These are phyloP conservation scores for Russula sp. DNA, from an alignment of 768 basidiomycete genomes.

Conservation along the genomic window DNA sequence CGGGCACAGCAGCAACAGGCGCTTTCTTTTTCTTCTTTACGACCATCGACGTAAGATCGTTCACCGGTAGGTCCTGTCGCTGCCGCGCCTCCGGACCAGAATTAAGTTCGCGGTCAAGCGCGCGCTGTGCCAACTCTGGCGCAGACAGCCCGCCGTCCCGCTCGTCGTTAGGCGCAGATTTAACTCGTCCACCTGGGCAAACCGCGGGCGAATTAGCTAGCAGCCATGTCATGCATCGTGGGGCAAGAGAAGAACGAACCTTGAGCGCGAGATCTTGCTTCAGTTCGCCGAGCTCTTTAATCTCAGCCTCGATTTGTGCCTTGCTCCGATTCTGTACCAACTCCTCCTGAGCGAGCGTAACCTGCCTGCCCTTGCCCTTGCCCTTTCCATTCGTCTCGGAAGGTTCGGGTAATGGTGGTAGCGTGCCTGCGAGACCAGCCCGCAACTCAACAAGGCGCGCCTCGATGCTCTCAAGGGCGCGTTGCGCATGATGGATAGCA, in stretches of 20 bases:
- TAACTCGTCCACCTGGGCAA: constrained; percentile 78
- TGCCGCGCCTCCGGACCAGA: constrained; percentile 37
- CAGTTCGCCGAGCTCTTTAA: constrained; percentile 73
- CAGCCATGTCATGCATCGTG: too few species aligned
- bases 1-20: constrained; percentile 37
- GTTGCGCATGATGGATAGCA: constrained; percentile 77
- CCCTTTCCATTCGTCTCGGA: constrained; percentile 64
- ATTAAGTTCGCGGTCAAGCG: constrained; percentile 70
- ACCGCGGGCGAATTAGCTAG: not conserved
- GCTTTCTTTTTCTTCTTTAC: constrained; percentile 78
- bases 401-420: constrained; percentile 33
- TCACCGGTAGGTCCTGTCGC: constrained; percentile 49
- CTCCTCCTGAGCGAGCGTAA: constrained; percentile 47
- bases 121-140: constrained; percentile 67
- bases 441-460: constrained; percentile 61
- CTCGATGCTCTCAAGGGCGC: constrained; percentile 75
- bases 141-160: constrained; percentile 45
- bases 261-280: constrained; percentile 83
- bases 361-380: constrained; percentile 51
- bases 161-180: constrained; percentile 72
- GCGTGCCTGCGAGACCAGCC: constrained; percentile 42
- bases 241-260: constrained; percentile 39
- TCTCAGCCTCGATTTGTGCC: constrained; percentile 70
- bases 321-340: constrained; percentile 63
- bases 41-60: constrained; percentile 82